phyloP scores from a whole-genome alignment of 768 basidiomycete genomes.

The Melanogaster broomeanus region DNA sequence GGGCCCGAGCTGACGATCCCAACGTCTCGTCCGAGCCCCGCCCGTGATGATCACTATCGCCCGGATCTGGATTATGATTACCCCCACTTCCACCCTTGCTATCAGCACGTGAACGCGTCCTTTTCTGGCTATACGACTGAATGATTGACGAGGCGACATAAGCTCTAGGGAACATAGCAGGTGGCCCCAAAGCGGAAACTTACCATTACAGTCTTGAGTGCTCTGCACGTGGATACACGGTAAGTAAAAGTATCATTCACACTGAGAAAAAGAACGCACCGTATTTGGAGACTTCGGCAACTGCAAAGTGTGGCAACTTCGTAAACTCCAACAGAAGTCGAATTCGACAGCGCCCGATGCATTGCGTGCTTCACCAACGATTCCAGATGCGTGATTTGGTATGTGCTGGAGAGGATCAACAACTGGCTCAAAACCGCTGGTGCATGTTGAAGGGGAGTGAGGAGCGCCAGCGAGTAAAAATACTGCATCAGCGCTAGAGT shows the following conservation, averaged over 20 bases:
- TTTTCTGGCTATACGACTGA: conserved; percentile 79
- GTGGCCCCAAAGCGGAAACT: conserved; percentile 16
- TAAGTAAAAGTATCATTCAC: conserved; percentile 9
- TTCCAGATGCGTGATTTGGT: conserved; percentile 74
- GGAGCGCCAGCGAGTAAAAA: conserved; percentile 83
- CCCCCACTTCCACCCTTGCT: conserved; percentile 48
- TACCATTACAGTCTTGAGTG: conserved; percentile 85
- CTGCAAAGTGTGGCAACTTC: conserved; percentile 93
- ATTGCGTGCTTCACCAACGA: conserved; percentile 90
- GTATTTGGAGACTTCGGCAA: conserved; percentile 85
- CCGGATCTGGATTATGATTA: conserved; percentile 36
- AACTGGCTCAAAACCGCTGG: conserved; percentile 89
- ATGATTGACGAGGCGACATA: conserved; percentile 12
- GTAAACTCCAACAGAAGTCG: conserved; percentile 88
- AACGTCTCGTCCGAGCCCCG: conserved; percentile 35
- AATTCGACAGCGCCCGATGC: conserved; percentile 83
- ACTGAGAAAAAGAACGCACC: conserved; percentile 49
- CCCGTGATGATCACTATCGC: conserved; percentile 38
- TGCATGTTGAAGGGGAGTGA: conserved; percentile 90
- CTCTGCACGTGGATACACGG: conserved; percentile 42
- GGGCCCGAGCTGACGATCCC: conserved; percentile 40
- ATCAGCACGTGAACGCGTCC: conserved; percentile 52
- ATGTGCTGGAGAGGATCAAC: conserved; percentile 80
- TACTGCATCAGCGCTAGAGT: conserved; percentile 91
- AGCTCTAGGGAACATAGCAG: conserved; percentile 8